Conservation (phyloP, 371 early-diverging fungal species). For the Funneliformis caledonium region DNA sequence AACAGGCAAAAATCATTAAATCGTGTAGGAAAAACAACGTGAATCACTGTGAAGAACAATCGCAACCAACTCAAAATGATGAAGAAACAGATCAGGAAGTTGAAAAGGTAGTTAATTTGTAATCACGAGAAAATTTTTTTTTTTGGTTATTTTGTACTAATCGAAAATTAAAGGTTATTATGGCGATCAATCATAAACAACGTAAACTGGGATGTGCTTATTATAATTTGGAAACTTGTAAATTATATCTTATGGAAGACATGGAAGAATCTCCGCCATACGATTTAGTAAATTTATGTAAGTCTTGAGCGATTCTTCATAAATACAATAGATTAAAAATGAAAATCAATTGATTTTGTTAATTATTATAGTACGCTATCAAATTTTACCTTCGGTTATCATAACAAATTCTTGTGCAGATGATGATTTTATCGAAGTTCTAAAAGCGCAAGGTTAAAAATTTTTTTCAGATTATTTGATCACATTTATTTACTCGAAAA, state of each 20-base stretch:
- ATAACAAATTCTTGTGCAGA: constrained; percentile 49
- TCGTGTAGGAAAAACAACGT: not conserved
- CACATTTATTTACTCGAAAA: not conserved
- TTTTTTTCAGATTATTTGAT: constrained; percentile 11
- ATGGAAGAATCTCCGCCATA: constrained; percentile 49
- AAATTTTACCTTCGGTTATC: constrained; percentile 49
- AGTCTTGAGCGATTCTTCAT: not conserved
- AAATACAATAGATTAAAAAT: not conserved
- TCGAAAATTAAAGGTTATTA: constrained; percentile 43
- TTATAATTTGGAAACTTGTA: constrained; percentile 48
- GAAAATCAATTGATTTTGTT: constrained; percentile 38
- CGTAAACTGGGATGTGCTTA: constrained; percentile 61
- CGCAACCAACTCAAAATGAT: not conserved
- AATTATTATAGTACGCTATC: constrained; percentile 47
- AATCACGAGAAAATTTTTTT: not conserved
- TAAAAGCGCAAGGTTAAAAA: constrained; percentile 43
- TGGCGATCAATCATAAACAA: constrained; percentile 54
- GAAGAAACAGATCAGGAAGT: not conserved
- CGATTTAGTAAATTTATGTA: constrained; percentile 51
- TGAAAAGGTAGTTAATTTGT: not conserved
- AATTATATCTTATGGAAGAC: constrained; percentile 66
- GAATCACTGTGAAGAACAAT: not conserved
- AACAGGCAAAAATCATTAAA: not conserved
- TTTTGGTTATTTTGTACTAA: not conserved
- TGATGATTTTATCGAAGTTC: constrained; percentile 43